A percentile compares a stretch with the other conserved stretches of the same genome.
phyloP scores from a whole-genome alignment of 495 filamentous ascomycete species.

The Lineolata rhizophorae region DNA sequence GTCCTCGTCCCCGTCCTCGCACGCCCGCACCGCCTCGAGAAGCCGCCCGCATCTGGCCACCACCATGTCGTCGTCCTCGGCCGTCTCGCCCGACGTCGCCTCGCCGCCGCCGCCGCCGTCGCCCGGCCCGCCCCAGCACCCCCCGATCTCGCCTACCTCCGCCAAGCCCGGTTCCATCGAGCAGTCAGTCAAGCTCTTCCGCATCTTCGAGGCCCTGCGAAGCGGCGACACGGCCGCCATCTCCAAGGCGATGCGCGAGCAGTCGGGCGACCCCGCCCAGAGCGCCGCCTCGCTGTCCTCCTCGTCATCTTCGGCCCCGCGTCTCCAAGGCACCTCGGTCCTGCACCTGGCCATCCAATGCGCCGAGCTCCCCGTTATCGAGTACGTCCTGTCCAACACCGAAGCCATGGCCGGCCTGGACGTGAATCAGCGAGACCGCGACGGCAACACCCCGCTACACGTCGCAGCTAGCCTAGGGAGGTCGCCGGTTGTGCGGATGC shows the following conservation, averaged over 20 bases:
- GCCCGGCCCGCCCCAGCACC: constrained; percentile 3
- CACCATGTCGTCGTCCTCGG: constrained; percentile 15
- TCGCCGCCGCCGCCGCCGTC: constrained; percentile 4
- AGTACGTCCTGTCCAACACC: constrained; percentile 61
- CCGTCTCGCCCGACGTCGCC: constrained; percentile 1
- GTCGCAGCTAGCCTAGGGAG: constrained; percentile 68
- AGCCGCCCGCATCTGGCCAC: constrained; percentile 20
- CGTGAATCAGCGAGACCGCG: constrained; percentile 72
- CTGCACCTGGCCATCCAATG: constrained; percentile 94
- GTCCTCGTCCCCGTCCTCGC: constrained; percentile 3
- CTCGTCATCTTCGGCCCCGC: constrained; percentile 8
- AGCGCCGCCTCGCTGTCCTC: constrained; percentile 30
- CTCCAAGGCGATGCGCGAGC: constrained; percentile 64
- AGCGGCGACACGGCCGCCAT: constrained; percentile 82
- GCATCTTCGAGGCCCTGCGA: constrained; percentile 76
- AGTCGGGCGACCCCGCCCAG: constrained; percentile 20
- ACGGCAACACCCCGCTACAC: constrained; percentile 87
- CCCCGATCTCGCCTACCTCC: constrained; percentile 8
- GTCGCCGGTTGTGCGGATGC: constrained; percentile 49
- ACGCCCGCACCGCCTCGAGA: constrained; percentile 4
- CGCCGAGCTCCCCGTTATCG: constrained; percentile 85
- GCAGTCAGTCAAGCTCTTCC: constrained; percentile 82
- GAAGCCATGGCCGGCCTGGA: constrained; percentile 39
- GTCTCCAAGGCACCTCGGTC: constrained; percentile 61
- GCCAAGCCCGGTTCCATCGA: constrained; percentile 44